Conservation (phyloP, 441 rosid species). For the Syzygium malaccense region DNA sequence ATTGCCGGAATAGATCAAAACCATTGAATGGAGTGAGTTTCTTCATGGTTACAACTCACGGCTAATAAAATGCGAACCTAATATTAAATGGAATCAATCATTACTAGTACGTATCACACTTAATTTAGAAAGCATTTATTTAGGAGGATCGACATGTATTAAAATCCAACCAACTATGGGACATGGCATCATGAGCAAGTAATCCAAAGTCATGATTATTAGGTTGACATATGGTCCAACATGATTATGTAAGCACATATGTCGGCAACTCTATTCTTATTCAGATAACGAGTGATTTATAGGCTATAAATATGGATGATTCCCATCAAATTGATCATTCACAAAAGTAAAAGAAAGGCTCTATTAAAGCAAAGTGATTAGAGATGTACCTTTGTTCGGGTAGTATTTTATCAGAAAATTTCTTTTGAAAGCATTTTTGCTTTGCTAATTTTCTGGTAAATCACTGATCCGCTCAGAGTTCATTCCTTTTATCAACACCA, state of each 20-base stretch:
- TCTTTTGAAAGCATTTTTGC: neutral
- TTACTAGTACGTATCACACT: neutral
- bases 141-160: neutral
- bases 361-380: neutral
- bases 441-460: neutral
- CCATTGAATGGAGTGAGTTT: neutral
- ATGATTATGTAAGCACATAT: neutral
- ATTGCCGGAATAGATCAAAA: neutral
- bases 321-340: neutral
- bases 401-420: neutral
- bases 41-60: neutral
- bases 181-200: neutral
- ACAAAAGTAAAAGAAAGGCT: neutral
- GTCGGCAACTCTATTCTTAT: neutral
- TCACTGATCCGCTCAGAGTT: neutral
- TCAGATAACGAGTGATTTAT: neutral
- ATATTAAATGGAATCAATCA: fast-evolving
- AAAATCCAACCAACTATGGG: neutral
- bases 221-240: neutral
- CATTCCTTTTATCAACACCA: neutral
- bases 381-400: neutral
- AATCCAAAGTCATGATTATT: neutral
- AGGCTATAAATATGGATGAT: neutral
- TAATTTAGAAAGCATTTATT: neutral
- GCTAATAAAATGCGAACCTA: neutral